A percentile compares a stretch with the other conserved stretches of the same genome.
These are phyloP conservation scores for Naematelia aurantialba DNA, from an alignment of 768 basidiomycete genomes.

Conservation along the genomic window DNA sequence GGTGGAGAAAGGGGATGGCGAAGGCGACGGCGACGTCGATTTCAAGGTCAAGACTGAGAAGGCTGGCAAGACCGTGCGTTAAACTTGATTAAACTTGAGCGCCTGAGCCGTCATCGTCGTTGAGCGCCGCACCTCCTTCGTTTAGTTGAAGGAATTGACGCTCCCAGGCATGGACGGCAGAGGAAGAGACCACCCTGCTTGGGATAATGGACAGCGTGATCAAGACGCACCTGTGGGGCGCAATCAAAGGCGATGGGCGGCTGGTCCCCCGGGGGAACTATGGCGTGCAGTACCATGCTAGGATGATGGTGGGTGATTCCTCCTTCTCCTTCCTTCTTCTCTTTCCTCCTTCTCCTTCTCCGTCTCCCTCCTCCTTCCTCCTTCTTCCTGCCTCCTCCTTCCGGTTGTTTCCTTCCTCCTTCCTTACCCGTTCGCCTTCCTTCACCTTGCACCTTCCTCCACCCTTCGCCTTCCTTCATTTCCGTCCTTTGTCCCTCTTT, in stretches of 20 bases:
- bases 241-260: slow-evolving; percentile 25
- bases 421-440: background rate
- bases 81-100: too few species aligned
- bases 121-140: too few species aligned
- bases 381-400: background rate
- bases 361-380: background rate
- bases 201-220: slow-evolving; percentile 15
- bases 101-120: too few species aligned
- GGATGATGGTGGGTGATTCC: slow-evolving; percentile 7
- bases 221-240: slow-evolving; percentile 22
- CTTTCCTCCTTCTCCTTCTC: background rate
- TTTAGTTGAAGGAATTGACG: too few species aligned
- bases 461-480: too few species aligned
- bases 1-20: too few species aligned
- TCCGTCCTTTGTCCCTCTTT: too few species aligned
- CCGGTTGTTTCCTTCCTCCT: background rate
- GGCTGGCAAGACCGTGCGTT: too few species aligned
- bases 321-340: background rate
- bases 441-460: background rate
- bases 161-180: slow-evolving; percentile 14
- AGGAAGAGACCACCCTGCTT: slow-evolving; percentile 25
- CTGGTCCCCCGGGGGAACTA: slow-evolving; percentile 15
- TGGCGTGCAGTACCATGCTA: slow-evolving; percentile 24
- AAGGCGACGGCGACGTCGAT: too few species aligned
- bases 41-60: too few species aligned